Evolutionary conservation across 2,329 filamentous ascomycete genomes (phyloP).

Genomic region (Penicillium sp.): DNA sequence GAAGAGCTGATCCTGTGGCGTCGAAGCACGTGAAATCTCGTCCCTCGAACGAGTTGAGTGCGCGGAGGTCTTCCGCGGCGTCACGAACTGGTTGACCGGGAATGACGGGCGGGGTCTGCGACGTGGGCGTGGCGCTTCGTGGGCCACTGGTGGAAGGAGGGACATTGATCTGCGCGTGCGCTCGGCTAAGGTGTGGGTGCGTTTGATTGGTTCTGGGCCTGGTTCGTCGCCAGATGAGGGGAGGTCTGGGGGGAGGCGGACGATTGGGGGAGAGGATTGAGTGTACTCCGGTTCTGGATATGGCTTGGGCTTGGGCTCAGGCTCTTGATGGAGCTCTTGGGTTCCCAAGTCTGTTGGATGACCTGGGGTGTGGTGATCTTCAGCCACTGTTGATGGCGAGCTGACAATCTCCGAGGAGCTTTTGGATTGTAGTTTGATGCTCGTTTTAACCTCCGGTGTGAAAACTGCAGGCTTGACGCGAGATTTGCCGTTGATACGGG

Average conservation of each 20-base stretch:
- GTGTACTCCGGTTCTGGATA: slow-evolving; percentile 4
- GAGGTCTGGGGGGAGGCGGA: slow-evolving; percentile 13
- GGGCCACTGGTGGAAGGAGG: slow-evolving; percentile 47
- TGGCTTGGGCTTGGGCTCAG: not conserved
- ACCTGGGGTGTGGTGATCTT: not conserved
- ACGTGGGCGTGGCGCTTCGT: slow-evolving; percentile 24
- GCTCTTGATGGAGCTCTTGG: not conserved
- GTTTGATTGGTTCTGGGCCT: slow-evolving; percentile 22
- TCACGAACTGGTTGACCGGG: slow-evolving; percentile 58
- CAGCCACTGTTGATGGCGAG: not conserved
- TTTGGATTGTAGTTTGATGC: not conserved
- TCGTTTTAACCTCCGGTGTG: not conserved
- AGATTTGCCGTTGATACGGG: slow-evolving; percentile 29
- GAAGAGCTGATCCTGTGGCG: slow-evolving; percentile 68
- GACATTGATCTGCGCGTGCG: slow-evolving; percentile 81
- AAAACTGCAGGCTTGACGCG: not conserved
- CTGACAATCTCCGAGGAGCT: not conserved
- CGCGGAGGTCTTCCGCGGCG: slow-evolving; percentile 41
- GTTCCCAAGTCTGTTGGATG: not conserved
- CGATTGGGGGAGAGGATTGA: slow-evolving; percentile 10
- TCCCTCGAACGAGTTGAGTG: slow-evolving; percentile 8
- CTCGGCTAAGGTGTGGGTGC: slow-evolving; percentile 60
- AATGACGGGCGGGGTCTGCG: slow-evolving; percentile 39
- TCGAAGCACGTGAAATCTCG: slow-evolving; percentile 38
- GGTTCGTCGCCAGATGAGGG: slow-evolving; percentile 9